Conservation (phyloP, 345 rosid species). For the Sisymbrium altissimum region DNA sequence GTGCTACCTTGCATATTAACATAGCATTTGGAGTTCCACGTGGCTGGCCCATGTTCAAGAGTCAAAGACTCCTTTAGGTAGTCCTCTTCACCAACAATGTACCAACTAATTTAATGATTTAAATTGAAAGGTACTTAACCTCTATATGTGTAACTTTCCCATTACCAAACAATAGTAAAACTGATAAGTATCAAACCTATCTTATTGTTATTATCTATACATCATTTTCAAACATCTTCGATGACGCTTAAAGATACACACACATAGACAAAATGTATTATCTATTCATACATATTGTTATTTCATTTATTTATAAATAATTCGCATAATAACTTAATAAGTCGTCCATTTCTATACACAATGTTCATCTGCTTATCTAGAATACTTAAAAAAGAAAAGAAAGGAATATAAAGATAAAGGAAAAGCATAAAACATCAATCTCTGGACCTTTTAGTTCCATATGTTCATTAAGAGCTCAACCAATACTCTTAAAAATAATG, state of each 20-base stretch:
- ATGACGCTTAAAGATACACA: conserved; percentile 12
- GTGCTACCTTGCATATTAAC: background rate
- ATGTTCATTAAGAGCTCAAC: background rate
- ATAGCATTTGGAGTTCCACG: background rate
- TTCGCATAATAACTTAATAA: no score
- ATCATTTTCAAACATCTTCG: background rate
- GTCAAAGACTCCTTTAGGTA: conserved; percentile 1
- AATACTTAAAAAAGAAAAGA: background rate
- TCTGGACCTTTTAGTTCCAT: background rate
- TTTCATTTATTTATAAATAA: no score
- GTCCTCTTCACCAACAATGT: conserved; percentile 23
- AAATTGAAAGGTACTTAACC: conserved; percentile 25
- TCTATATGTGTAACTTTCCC: conserved; percentile 4
- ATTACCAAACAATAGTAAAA: conserved; percentile 5
- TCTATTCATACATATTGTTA: background rate
- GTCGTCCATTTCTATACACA: background rate
- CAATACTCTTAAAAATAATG: background rate
- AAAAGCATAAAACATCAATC: background rate
- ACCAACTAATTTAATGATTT: conserved; percentile 14
- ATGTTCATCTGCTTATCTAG: background rate
- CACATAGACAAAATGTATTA: conserved; percentile 12
- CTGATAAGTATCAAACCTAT: no score
- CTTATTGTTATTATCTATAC: no score
- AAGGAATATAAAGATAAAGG: conserved; percentile 3
- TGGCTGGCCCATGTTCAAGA: conserved; percentile 2